Evolutionary conservation across 2,329 filamentous ascomycete species (phyloP).

Genomic region (Zymoseptoria brevis): DNA sequence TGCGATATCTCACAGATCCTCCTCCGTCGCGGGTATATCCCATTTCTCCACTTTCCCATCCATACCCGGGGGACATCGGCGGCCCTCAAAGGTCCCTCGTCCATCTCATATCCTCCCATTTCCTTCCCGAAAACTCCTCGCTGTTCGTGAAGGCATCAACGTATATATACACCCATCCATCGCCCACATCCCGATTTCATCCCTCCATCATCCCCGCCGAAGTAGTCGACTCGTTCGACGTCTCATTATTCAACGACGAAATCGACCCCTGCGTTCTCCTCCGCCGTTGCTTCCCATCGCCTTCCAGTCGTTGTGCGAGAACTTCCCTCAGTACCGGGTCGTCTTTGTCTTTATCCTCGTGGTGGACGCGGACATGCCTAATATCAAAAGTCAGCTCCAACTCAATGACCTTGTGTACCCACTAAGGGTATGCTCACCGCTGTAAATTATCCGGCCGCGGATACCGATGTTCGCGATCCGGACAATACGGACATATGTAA

Average conservation of each 20-base stretch:
- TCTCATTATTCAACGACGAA: background rate
- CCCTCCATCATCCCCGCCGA: background rate
- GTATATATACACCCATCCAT: background rate
- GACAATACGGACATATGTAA: conserved; percentile 93
- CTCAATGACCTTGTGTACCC: background rate
- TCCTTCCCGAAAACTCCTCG: background rate
- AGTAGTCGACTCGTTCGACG: background rate
- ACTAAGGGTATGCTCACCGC: conserved; percentile 50
- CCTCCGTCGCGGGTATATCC: background rate
- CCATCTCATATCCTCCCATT: background rate
- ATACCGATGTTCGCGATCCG: conserved; percentile 87
- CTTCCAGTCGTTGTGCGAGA: conserved; percentile 75
- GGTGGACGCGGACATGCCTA: conserved; percentile 89
- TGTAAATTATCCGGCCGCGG: conserved; percentile 93
- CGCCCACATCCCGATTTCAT: background rate
- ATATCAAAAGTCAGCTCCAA: background rate
- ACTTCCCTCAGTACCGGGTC: conserved; percentile 75
- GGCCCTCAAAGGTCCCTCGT: background rate
- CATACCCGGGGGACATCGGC: background rate
- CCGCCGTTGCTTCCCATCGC: conserved; percentile 67
- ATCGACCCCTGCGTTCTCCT: conserved; percentile 42
- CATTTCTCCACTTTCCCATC: background rate
- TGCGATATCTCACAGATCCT: background rate
- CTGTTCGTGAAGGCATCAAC: background rate
- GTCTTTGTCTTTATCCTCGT: conserved; percentile 81